Evolutionary conservation across 306 rosid genomes (phyloP), one percentile per base, ranked within the genome.

Genomic region (Acacia melanoxylon): DNA sequence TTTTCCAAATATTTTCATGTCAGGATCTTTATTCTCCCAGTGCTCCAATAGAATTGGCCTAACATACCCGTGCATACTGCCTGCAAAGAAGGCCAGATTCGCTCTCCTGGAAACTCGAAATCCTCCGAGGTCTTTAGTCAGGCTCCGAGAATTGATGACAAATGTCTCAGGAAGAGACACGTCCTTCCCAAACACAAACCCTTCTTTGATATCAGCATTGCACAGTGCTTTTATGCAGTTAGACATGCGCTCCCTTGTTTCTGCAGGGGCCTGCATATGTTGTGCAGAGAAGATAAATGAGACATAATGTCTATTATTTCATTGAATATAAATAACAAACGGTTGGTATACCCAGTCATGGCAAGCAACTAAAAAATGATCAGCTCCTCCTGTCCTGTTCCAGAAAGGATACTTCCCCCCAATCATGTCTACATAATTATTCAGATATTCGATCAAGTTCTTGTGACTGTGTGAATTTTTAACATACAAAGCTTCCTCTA

Each of bases 331-430:
- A 67, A 46, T 74, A 61, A 40, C 24, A 33, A 49, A 80, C 37
- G 24, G 71, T 33, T 33, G 71, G 42, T 33, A 61, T 91, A 95
- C 99, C 99, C 98, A 93, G 40, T 95, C 99, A 77, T 95, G 99
- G 88, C 99, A 93, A 69, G 98, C 99, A 88, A 86, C 99, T 45
- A 93, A 92, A 72, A 95, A 95, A 87, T 95, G 99, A 85, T 95
- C 98, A 31, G 97, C 94, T 46, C 99, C 99, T 25, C 88, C 92
- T 31, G 98, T 91, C 83, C 99, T 92, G 83, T 95, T 95, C 99
- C 99, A 93, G 76, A 83, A 91, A 67, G 85, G 88, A 88, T 95
- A 83, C 62, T 89, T 93, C 12, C 48, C 80, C 0, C 88, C 76
- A 81, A 95, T 87, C 81, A 70, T 33, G 85, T 86, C 90, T 52